These are phyloP conservation scores for Musa balbisiana DNA, from an alignment of 202 grass and related monocot genomes.

Conservation along the genomic window DNA sequence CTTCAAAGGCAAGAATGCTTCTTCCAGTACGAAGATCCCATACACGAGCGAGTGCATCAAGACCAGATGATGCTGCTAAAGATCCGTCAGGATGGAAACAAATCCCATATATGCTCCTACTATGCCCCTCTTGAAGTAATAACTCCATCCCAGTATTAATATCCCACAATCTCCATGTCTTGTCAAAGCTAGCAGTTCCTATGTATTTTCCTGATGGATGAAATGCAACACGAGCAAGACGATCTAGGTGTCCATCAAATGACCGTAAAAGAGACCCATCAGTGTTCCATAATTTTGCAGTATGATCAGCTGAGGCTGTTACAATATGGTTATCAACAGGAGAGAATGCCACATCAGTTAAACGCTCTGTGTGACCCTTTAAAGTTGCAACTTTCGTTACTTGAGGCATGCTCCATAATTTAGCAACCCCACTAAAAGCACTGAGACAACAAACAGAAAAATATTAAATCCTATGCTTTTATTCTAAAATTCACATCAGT, in stretches of 20 bases:
- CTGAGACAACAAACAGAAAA: constrained; percentile 36
- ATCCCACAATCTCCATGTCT: constrained; percentile 97
- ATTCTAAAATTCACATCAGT: constrained; percentile 8
- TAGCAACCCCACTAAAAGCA: constrained; percentile 75
- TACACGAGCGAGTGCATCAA: constrained; percentile 71
- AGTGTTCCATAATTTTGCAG: constrained; percentile 71
- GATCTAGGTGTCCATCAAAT: constrained; percentile 91
- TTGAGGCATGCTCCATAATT: constrained; percentile 95
- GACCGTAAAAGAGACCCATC: constrained; percentile 68
- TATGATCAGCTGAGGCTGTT: constrained; percentile 82
- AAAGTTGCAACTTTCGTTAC: constrained; percentile 69
- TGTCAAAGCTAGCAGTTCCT: constrained; percentile 93
- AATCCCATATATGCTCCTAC: constrained; percentile 84
- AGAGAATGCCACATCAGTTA: constrained; percentile 92
- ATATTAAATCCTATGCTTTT: background rate
- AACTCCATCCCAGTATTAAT: constrained; percentile 66
- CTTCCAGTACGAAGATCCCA: constrained; percentile 96
- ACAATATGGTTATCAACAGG: constrained; percentile 52
- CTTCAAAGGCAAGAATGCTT: constrained; percentile 65
- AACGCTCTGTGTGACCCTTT: constrained; percentile 76
- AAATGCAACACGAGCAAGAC: constrained; percentile 78
- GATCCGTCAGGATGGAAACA: constrained; percentile 91
- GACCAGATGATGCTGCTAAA: constrained; percentile 76
- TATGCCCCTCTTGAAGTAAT: constrained; percentile 92
- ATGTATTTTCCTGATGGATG: constrained; percentile 95